These are phyloP conservation scores for Chytriomyces hyalinus DNA, from an alignment of 192 early-diverging fungal species.

Conservation along the genomic window DNA sequence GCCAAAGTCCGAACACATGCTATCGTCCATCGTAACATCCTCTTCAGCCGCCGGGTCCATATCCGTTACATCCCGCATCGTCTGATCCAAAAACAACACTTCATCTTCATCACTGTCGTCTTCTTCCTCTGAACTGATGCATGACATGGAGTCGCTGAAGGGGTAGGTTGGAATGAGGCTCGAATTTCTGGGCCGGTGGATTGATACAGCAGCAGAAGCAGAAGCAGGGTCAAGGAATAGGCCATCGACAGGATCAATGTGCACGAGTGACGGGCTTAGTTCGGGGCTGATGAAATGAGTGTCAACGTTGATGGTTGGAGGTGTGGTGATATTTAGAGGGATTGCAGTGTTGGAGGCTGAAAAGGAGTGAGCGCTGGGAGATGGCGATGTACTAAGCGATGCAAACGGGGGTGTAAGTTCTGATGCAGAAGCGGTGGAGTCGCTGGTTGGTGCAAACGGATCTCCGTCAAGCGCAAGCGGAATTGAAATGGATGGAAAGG, in stretches of 20 bases:
- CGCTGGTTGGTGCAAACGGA: too few relatives aligned
- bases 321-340: neutral
- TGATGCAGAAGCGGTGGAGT: too few relatives aligned
- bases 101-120: conserved; percentile 22
- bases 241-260: neutral
- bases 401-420: neutral
- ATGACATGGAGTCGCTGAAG: conserved; percentile 12
- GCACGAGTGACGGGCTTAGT: neutral
- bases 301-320: neutral
- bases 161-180: neutral
- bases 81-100: conserved; percentile 6
- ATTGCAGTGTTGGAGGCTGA: neutral
- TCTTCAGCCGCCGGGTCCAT: too few relatives aligned
- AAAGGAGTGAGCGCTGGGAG: neutral
- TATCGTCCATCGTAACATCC: too few relatives aligned
- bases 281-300: neutral
- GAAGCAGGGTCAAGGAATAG: neutral
- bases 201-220: neutral
- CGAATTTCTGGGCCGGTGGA: neutral
- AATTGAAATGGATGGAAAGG: too few relatives aligned
- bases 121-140: neutral
- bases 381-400: neutral
- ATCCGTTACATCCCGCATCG: neutral
- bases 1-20: too few relatives aligned
- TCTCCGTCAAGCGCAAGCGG: too few relatives aligned